phyloP scores from a whole-genome alignment of 305 asterid genomes.

The Caryopteris hybrid region DNA sequence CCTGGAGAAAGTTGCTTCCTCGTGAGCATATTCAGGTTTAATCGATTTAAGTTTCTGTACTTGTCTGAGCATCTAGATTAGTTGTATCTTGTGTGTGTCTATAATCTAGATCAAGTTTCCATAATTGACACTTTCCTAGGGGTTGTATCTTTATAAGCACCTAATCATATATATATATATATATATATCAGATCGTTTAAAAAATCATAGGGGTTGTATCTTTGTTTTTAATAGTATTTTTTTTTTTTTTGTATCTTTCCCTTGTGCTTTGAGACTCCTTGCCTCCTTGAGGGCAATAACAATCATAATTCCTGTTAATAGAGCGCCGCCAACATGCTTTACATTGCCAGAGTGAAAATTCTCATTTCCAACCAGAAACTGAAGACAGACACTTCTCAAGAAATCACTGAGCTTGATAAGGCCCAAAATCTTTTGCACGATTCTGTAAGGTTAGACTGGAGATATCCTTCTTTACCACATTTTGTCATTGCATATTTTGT shows the following conservation, averaged over 20 bases:
- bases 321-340: conserved; percentile 74
- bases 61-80: neutral
- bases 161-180: neutral
- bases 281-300: conserved; percentile 9
- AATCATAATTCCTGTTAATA: conserved; percentile 28
- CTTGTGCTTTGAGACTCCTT: neutral
- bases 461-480: conserved; percentile 7
- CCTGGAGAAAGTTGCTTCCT: conserved; percentile 60
- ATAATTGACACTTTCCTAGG: neutral
- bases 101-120: neutral
- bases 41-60: conserved; percentile 26
- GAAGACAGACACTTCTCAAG: conserved; percentile 45
- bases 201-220: neutral
- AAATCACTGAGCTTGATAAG: conserved; percentile 50
- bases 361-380: conserved; percentile 45
- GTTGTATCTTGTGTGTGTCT: conserved; percentile 5
- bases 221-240: neutral
- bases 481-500: neutral
- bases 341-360: conserved; percentile 72
- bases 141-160: neutral
- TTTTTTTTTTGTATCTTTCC: neutral
- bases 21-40: conserved; percentile 75
- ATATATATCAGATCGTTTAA: too few species aligned
- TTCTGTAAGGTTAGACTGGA: conserved; percentile 54
- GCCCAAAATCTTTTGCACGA: conserved; percentile 55